These are phyloP conservation scores for Tylopilus sp. DNA, from an alignment of 768 basidiomycete genomes.

Conservation along the genomic window DNA sequence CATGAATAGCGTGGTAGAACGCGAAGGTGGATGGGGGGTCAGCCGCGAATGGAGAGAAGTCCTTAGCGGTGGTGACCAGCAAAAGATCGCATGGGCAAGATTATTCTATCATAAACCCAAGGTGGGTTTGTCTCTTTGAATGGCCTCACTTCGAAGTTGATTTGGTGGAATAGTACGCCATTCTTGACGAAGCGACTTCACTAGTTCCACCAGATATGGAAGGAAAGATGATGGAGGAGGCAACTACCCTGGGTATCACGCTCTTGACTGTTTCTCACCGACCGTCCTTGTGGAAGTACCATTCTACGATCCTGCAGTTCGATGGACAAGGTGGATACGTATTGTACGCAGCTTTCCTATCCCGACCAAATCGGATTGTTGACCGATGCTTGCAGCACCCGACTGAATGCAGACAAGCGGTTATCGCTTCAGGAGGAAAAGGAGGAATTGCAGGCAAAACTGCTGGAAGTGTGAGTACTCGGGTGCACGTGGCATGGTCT, in stretches of 20 bases:
- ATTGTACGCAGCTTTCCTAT: slow-evolving; percentile 57
- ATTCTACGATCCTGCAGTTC: slow-evolving; percentile 83
- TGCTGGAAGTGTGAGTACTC: slow-evolving; percentile 76
- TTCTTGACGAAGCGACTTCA: slow-evolving; percentile 94
- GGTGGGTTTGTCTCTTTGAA: slow-evolving; percentile 38
- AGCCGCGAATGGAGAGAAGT: slow-evolving; percentile 92
- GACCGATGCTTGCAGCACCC: slow-evolving; percentile 51
- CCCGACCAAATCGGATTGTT: background rate
- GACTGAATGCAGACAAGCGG: slow-evolving; percentile 85
- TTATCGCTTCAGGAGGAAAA: slow-evolving; percentile 94
- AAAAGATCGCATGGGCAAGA: slow-evolving; percentile 95
- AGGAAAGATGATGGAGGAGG: slow-evolving; percentile 92
- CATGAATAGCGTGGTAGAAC: slow-evolving; percentile 82
- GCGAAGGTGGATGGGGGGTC: slow-evolving; percentile 95
- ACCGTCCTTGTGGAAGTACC: slow-evolving; percentile 91
- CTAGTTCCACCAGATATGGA: slow-evolving; percentile 92
- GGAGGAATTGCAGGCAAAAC: slow-evolving; percentile 77
- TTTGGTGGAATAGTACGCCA: slow-evolving; percentile 69
- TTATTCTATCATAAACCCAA: slow-evolving; percentile 95
- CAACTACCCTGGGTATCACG: slow-evolving; percentile 83
- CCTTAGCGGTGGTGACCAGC: slow-evolving; percentile 93
- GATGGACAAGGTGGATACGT: slow-evolving; percentile 95
- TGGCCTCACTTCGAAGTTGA: background rate
- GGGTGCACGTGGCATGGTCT: background rate
- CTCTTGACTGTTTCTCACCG: slow-evolving; percentile 94